These are phyloP conservation scores for Talaromyces sp. DNA, from an alignment of 2,329 filamentous ascomycete species.

Conservation along the genomic window DNA sequence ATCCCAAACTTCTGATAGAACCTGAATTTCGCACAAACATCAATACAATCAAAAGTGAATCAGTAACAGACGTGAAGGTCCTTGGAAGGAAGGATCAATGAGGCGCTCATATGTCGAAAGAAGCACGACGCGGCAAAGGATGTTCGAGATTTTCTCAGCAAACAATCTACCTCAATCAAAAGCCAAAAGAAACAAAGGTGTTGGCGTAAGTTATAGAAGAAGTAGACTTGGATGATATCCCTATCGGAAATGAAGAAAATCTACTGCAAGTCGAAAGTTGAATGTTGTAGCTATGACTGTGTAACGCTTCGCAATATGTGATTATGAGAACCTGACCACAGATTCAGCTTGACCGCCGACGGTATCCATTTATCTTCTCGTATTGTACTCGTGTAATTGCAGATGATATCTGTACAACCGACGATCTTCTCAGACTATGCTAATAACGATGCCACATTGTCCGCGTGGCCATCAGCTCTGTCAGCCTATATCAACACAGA, in stretches of 20 bases:
- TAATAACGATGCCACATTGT: neutral
- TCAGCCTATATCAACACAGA: neutral
- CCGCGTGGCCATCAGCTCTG: neutral
- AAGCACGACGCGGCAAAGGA: neutral
- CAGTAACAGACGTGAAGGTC: neutral
- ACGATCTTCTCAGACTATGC: neutral
- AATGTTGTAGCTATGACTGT: neutral
- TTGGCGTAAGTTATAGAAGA: neutral
- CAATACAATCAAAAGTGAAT: no score
- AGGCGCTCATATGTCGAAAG: neutral
- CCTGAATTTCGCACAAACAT: neutral
- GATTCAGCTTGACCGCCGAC: neutral
- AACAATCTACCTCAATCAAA: neutral
- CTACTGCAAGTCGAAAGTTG: neutral
- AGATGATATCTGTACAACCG: neutral
- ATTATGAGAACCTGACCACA: neutral
- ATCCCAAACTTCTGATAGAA: neutral
- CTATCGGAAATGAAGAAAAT: neutral
- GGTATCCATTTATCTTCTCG: neutral
- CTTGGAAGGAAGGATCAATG: conserved; percentile 9
- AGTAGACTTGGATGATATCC: neutral
- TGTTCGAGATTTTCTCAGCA: neutral
- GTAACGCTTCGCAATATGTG: no score
- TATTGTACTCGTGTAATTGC: neutral
- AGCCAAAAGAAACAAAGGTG: neutral